Conservation (phyloP, 208 protist species). For the Trypanosoma boissoni region DNA sequence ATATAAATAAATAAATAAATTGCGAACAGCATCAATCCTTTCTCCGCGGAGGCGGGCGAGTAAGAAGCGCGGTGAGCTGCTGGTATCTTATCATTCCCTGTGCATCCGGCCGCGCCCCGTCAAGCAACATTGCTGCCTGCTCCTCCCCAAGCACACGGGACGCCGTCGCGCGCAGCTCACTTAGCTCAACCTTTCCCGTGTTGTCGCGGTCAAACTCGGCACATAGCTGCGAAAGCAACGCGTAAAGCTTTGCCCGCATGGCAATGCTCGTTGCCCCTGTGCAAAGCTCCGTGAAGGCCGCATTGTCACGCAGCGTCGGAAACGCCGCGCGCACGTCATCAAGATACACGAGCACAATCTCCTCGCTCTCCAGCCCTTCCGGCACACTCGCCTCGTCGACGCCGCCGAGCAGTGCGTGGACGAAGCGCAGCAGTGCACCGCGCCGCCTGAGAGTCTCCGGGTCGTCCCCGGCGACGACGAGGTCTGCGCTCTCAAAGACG, state of each 20-base stretch:
- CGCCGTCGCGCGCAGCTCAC: slow-evolving; percentile 50
- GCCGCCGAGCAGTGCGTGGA: slow-evolving; percentile 56
- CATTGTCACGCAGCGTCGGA: slow-evolving; percentile 33
- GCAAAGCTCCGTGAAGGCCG: slow-evolving; percentile 51
- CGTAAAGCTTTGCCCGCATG: slow-evolving; percentile 57
- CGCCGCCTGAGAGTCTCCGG: slow-evolving; percentile 23
- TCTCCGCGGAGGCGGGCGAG: slow-evolving; percentile 29
- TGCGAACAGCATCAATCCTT: background rate
- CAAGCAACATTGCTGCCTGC: slow-evolving; percentile 51
- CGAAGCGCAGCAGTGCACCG: slow-evolving; percentile 35
- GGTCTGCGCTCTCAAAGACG: slow-evolving; percentile 58
- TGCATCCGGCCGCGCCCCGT: slow-evolving; percentile 53
- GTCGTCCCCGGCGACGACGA: slow-evolving; percentile 29
- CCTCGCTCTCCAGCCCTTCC: slow-evolving; percentile 46
- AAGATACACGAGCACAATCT: slow-evolving; percentile 63
- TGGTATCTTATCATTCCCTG: slow-evolving; percentile 75
- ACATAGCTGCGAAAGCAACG: slow-evolving; percentile 58
- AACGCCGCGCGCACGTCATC: slow-evolving; percentile 65
- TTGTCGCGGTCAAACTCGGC: slow-evolving; percentile 59
- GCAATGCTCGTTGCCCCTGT: slow-evolving; percentile 38
- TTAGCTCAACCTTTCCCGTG: slow-evolving; percentile 58
- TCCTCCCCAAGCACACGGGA: slow-evolving; percentile 58
- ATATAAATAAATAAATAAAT: background rate
- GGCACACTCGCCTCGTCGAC: slow-evolving; percentile 36
- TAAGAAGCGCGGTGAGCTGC: slow-evolving; percentile 67